These are phyloP conservation scores for Stephania cephalantha DNA, from an alignment of 164 flowering plant species.

Conservation along the genomic window DNA sequence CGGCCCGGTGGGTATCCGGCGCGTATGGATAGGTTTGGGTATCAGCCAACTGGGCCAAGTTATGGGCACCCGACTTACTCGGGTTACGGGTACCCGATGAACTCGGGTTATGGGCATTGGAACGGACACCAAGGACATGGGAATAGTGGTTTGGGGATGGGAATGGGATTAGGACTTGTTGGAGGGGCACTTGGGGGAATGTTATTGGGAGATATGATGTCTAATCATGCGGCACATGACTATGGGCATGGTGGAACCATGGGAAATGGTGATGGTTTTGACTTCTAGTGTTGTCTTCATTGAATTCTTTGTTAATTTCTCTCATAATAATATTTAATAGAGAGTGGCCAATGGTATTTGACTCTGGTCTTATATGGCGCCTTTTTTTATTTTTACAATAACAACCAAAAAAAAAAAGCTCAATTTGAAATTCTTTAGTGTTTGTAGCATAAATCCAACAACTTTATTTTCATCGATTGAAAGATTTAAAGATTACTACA, in stretches of 20 bases:
- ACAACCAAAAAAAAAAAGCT: too few species aligned
- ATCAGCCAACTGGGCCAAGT: constrained; percentile 11
- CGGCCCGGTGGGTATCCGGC: constrained; percentile 10
- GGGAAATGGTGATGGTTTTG: constrained; percentile 35
- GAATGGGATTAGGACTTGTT: constrained; percentile 64
- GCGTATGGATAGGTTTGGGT: background rate
- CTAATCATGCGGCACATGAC: constrained; percentile 39
- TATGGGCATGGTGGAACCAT: constrained; percentile 34
- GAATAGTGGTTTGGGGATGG: constrained; percentile 59
- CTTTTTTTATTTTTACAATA: too few species aligned
- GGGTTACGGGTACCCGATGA: constrained; percentile 20
- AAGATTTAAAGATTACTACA: too few species aligned
- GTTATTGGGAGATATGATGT: constrained; percentile 58
- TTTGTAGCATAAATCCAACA: too few species aligned
- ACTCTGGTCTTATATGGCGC: too few species aligned
- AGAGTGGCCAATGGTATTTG: too few species aligned
- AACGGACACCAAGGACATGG: constrained; percentile 20
- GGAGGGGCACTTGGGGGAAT: constrained; percentile 75
- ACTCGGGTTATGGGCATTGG: constrained; percentile 8
- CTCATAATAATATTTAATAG: too few species aligned
- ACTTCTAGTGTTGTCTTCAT: constrained; percentile 18
- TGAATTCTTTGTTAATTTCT: too few species aligned
- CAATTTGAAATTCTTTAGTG: too few species aligned
- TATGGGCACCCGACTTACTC: constrained; percentile 25
- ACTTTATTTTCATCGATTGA: too few species aligned